These are phyloP conservation scores for Fimicolochytrium jonesii DNA, from an alignment of 192 early-diverging fungal genomes.

Conservation along the genomic window DNA sequence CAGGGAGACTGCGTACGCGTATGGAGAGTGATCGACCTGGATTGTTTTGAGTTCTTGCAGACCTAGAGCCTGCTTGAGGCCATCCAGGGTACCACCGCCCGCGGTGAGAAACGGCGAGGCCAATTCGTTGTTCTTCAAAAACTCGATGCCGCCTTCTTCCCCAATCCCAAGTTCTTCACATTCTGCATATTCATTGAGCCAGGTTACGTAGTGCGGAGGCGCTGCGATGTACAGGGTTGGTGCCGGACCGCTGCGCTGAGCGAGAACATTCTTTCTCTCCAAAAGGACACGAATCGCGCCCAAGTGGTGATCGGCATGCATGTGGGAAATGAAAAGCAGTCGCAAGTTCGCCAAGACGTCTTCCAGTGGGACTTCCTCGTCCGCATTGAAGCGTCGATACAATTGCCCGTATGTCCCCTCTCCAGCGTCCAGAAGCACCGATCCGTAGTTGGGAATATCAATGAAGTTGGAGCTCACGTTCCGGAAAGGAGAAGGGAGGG, in stretches of 20 bases:
- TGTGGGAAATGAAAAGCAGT: constrained; percentile 85
- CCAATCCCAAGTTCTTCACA: constrained; percentile 61
- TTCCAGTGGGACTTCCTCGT: constrained; percentile 30
- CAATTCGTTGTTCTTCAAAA: constrained; percentile 1
- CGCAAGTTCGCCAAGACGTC: constrained; percentile 49
- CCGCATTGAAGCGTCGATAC: constrained; percentile 53
- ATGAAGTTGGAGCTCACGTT: constrained; percentile 86
- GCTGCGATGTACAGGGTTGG: constrained; percentile 45
- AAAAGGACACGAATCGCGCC: constrained; percentile 72
- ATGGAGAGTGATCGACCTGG: constrained; percentile 78
- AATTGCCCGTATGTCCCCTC: constrained; percentile 87
- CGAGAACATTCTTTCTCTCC: constrained; percentile 67
- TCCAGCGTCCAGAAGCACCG: constrained; percentile 82
- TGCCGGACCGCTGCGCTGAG: too few species aligned
- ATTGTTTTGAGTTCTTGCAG: constrained; percentile 59
- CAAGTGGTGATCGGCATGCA: constrained; percentile 98
- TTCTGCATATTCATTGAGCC: constrained; percentile 65
- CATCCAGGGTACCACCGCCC: too few species aligned
- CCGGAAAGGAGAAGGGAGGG: constrained; percentile 83
- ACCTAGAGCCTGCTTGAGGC: constrained; percentile 38
- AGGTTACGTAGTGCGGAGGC: constrained; percentile 49
- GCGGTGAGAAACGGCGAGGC: too few species aligned
- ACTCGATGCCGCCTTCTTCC: background rate
- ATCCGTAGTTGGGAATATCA: constrained; percentile 55
- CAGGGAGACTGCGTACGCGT: constrained; percentile 73